Evolutionary conservation across 2,329 filamentous ascomycete species (phyloP), one percentile per base, ranked within the genome.

Genomic region (Alternaria solani): DNA sequence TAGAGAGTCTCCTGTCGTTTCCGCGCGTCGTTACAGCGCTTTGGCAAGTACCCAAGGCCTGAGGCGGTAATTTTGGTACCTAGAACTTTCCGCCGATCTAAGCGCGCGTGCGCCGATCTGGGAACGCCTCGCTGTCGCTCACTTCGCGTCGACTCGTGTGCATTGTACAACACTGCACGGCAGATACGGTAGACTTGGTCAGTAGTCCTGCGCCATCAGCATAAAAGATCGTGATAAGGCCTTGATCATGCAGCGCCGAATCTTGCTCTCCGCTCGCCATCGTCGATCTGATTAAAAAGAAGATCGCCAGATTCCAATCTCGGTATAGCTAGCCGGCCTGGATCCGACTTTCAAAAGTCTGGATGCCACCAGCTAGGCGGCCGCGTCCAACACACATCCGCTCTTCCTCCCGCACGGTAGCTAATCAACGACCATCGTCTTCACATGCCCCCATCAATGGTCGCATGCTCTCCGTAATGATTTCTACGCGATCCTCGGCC

Each of bases 341-440:
- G 30, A 38, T 36, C 30, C 32, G 30, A 12, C 32, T 25, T 38
- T 25, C 30, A 38, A 49, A 49, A 20, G 46, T 36, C 18, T 38
- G 46, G 46, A 49, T 49, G 46, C 26, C 32, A 49, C 23, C 20
- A 36, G 20, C 46, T 49, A 25, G 39, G 14, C 20, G 11, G 12
- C 20, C 23, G 20, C 39, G 11, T 42, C 32, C 5, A 36, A 49
- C 32, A 36, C 46, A 38, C 32, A 36, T 49, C 46, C 46, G 32
- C 46, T 25, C n/a, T 49, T 38, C 46, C 46, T 49, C 20, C 46
- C 46, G 46, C 20, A 20, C 46, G 32, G 46, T 49, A 49, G n/a
- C 46, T 38, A 49, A 38, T 34, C 20, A 14, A 49, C 39, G 39
- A 23, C 20, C 3, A 42, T 25, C 6, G 12, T 42, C 20, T 42